Conservation (phyloP, 345 rosid genomes). For the Rhodamnia rubescens region DNA sequence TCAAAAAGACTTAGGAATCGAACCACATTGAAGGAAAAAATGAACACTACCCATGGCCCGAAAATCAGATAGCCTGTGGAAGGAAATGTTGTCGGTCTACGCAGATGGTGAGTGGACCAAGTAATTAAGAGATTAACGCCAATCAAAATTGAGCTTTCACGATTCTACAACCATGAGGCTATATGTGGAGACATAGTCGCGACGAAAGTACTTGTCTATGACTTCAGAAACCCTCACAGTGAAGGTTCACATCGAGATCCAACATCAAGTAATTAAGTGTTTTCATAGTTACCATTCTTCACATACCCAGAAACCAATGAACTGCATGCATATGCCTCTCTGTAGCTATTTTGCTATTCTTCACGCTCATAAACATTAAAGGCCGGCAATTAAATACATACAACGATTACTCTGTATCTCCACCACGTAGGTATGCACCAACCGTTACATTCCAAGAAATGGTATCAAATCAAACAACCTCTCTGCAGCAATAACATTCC, state of each 20-base stretch:
- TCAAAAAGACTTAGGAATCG: not conserved
- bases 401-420: no score
- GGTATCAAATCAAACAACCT: no score
- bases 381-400: slow-evolving; percentile 5
- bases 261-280: no score
- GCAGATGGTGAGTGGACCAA: no score
- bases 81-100: no score
- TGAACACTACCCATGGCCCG: not conserved
- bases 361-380: not conserved
- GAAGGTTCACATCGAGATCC: no score
- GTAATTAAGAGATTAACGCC: no score
- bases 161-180: no score
- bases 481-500: not conserved
- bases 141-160: no score
- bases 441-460: no score
- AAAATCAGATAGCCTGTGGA: no score
- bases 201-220: not conserved
- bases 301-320: slow-evolving; percentile 47
- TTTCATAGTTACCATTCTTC: slow-evolving; percentile 6
- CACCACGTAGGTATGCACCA: not conserved
- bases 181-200: no score
- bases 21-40: not conserved
- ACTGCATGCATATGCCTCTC: slow-evolving; percentile 18
- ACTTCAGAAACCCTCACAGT: not conserved
- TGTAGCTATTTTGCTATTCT: not conserved